These are phyloP conservation scores for Dalbergia cochinchinensis DNA, from an alignment of 306 rosid species.

Conservation along the genomic window DNA sequence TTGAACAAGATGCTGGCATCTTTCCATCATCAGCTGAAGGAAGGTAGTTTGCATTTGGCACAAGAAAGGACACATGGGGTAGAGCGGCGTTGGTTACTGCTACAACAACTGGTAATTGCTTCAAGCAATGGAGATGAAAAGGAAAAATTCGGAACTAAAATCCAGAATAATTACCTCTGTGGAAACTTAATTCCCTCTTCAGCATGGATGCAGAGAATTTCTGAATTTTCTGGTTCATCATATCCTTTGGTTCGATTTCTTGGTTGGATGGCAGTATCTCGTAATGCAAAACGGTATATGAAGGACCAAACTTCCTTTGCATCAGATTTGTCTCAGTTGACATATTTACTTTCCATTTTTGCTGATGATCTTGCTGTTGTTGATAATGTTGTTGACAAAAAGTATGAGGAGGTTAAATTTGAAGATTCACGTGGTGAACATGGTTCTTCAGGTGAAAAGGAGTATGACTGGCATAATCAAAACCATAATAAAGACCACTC, in stretches of 20 bases:
- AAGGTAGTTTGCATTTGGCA: slow-evolving; percentile 58
- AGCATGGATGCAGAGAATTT: slow-evolving; percentile 83
- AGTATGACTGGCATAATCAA: slow-evolving; percentile 54
- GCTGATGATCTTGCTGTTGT: slow-evolving; percentile 88
- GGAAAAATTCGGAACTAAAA: slow-evolving; percentile 57
- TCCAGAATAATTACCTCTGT: slow-evolving; percentile 56
- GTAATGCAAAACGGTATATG: slow-evolving; percentile 78
- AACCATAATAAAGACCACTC: slow-evolving; percentile 54
- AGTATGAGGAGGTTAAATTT: slow-evolving; percentile 52
- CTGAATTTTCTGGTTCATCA: slow-evolving; percentile 66
- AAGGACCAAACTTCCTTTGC: slow-evolving; percentile 81
- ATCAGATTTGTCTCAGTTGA: slow-evolving; percentile 79
- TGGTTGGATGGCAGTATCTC: slow-evolving; percentile 99
- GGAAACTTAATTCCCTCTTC: slow-evolving; percentile 89
- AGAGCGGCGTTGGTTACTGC: slow-evolving; percentile 86
- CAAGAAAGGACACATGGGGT: slow-evolving; percentile 72
- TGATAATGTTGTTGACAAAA: slow-evolving; percentile 68
- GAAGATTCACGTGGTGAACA: slow-evolving; percentile 52
- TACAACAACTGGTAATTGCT: slow-evolving; percentile 80
- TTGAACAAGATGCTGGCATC: slow-evolving; percentile 72
- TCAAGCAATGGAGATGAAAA: slow-evolving; percentile 72
- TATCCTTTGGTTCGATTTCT: slow-evolving; percentile 89
- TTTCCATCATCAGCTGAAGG: slow-evolving; percentile 66
- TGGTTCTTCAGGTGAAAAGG: slow-evolving; percentile 50
- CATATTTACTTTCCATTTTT: slow-evolving; percentile 72